Base-by-base conservation (phyloP, 1,284 basidiomycete species). In the Exobasidium cylindrosporum region DNA sequence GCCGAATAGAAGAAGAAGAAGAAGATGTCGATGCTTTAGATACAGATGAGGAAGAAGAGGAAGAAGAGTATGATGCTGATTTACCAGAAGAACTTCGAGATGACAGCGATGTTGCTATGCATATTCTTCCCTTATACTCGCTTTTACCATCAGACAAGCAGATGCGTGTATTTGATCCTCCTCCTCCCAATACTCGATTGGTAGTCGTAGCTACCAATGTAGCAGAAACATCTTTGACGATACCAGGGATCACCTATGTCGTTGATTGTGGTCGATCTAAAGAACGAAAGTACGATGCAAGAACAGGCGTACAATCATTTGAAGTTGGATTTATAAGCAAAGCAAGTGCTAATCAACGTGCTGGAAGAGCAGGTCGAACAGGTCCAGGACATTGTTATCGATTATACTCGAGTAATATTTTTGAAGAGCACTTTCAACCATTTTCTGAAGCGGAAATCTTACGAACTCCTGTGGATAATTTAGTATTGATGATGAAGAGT, bases 401-500 rank as follows among this genome's bases (percentile, higher is more conserved):
- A 11, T 84, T 89, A 1, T 90, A 89, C 79, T 86, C 84, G 10
- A 86, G 85, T 63, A 86, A 88, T 0, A 82, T 98, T 7, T 98
- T 86, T 79, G 96, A 98, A 78, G 88, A 95, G 74, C 88, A 95
- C 81, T 96, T 98, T 77, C 87, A 89, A 29, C 82, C 87, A 62
- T 96, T 96, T 81, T 86, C 91, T 0, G 83, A 87, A 63, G 95
- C 96, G 1, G 96, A 99, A 81, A 96, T 98, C 65, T 84, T 94
- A 49, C 88, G 95, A 29, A 94, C 92, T 83, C 95, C 96, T 0
- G 95, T 98, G 72, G 96, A 98, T 74, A 94, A 94, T 0, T 87
- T 98, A 26, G 92, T 98, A 11, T 84, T 98, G 35, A 92, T 97
- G 81, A 98, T 99, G 96, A 98, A 99, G 84, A 89, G 88, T 78